phyloP scores from a whole-genome alignment of 2,329 filamentous ascomycete genomes.

The Microsporum audouinii region DNA sequence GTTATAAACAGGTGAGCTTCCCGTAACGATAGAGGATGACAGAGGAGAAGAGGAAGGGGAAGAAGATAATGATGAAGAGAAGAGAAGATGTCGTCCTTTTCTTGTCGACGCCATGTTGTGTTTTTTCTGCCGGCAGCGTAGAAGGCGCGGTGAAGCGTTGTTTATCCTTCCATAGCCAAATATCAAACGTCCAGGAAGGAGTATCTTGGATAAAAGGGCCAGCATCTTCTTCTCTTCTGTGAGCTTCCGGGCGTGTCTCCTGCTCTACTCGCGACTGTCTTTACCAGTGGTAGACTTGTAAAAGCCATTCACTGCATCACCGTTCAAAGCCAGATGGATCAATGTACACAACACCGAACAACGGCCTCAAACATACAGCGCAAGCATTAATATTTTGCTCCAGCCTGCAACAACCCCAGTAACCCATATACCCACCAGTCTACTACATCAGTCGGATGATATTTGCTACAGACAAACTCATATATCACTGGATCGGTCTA shows the following conservation, averaged over 20 bases:
- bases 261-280: too few relatives aligned
- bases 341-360: too few relatives aligned
- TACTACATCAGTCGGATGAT: background rate
- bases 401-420: too few relatives aligned
- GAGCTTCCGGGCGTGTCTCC: too few relatives aligned
- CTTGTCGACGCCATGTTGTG: background rate
- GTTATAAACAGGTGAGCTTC: background rate
- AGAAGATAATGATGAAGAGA: background rate
- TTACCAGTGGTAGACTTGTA: too few relatives aligned
- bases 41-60: background rate
- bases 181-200: background rate
- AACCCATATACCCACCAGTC: too few relatives aligned
- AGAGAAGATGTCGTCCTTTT: background rate
- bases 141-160: background rate
- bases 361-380: too few relatives aligned
- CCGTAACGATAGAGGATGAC: background rate
- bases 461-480: background rate
- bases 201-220: background rate
- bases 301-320: too few relatives aligned
- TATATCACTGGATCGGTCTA: background rate
- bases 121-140: background rate
- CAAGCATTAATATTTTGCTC: too few relatives aligned
- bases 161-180: background rate
- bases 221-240: conserved; percentile 13
- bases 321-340: too few relatives aligned